Evolutionary conservation across 371 early-diverging fungal species (phyloP), one percentile per base, ranked within the genome.

Genomic region (Mucor indicus): DNA sequence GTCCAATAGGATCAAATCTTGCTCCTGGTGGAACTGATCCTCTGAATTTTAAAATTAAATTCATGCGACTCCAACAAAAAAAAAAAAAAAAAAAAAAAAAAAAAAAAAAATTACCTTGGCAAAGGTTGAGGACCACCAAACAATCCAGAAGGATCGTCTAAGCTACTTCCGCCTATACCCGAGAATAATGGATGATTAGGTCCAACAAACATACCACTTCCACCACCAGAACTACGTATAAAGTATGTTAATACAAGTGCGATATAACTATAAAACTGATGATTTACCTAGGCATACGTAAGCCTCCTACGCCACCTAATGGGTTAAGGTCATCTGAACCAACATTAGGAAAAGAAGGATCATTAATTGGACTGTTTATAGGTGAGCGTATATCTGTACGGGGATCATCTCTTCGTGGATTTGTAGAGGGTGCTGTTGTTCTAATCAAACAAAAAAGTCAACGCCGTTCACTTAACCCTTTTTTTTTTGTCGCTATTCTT

Each of bases 21-120:
- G 96, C 96, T 11, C 94, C 94, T n/a, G 91, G 90, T 2, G 96
- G 96, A 6, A 93, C 93, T 16, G 91, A 79, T 13, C 87, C 90
- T 53, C 83, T 75, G 44, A 1, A 41, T 3, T 38, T 13, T 20
- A 7, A 10, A 40, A n/a, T n/a, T n/a, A n/a, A n/a, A n/a, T n/a
- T n/a, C 5, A 19, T n/a, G 37, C 23, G 21, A 30, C 22, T 33
- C 32, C 3, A n/a, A n/a, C n/a, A n/a, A n/a, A n/a, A n/a, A n/a
- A n/a, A n/a, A n/a, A n/a, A n/a, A n/a, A n/a, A n/a, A n/a, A n/a
- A n/a, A n/a, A n/a, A n/a, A n/a, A n/a, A n/a, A n/a, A n/a, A n/a
- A n/a, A n/a, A n/a, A n/a, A n/a, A 17, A 23, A 13, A 36, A 24
- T 50, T 67, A 73, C 73, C 72, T 61, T 54, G 82, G 83, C 11